phyloP scores from a whole-genome alignment of 1,139 yeast genomes.

The Candida tetrigidarum region DNA sequence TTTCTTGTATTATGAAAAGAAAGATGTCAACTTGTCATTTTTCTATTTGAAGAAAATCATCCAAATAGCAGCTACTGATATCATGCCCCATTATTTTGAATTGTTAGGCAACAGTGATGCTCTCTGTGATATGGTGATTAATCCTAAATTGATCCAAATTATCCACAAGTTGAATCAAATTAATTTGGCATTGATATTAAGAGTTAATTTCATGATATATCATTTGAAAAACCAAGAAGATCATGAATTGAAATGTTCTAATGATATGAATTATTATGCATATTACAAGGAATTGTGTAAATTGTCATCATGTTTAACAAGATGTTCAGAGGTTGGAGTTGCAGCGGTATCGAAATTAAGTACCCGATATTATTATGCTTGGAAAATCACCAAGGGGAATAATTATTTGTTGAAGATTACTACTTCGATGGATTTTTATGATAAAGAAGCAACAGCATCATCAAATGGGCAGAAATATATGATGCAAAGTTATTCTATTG shows the following conservation, averaged over 20 bases:
- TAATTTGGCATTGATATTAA: constrained; percentile 33
- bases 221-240: constrained; percentile 19
- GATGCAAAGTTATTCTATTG: constrained; percentile 20
- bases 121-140: constrained; percentile 43
- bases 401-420: constrained; percentile 32
- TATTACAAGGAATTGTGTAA: constrained; percentile 29
- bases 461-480: constrained; percentile 16
- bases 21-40: constrained; percentile 28
- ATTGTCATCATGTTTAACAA: constrained; percentile 34
- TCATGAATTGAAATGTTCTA: constrained; percentile 22
- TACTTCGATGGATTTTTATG: constrained; percentile 35
- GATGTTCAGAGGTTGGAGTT: constrained; percentile 41
- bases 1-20: constrained; percentile 43
- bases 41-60: constrained; percentile 42
- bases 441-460: constrained; percentile 23
- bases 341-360: constrained; percentile 42
- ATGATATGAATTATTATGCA: constrained; percentile 22
- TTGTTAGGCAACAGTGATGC: constrained; percentile 34
- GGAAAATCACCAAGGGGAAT: constrained; percentile 54
- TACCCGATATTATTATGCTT: constrained; percentile 52
- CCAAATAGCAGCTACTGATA: constrained; percentile 32
- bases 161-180: constrained; percentile 44
- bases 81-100: constrained; percentile 45
- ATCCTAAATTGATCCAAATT: constrained; percentile 45
- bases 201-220: constrained; percentile 29